Base-by-base conservation (phyloP, 2,329 filamentous ascomycete species). In the Ilyonectria sp. region DNA sequence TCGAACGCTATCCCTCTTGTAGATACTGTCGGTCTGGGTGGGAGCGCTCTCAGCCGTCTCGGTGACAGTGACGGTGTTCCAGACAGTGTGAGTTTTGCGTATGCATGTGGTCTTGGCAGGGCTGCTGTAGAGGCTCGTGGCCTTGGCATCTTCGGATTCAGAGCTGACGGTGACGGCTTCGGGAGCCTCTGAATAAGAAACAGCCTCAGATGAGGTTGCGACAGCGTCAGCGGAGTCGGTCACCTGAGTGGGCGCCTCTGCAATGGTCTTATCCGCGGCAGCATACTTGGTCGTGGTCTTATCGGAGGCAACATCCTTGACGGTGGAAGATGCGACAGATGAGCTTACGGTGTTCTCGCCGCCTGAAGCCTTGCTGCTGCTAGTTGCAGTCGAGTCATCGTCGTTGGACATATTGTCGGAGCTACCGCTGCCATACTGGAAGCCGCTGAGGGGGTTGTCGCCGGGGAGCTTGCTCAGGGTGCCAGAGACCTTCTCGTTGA, bases 381-480 rank as follows among this genome's bases (percentile, higher is more conserved):
- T 40, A 26, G 65, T 52, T 17, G 68, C 37, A 3, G 52, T 54
- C 4, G 60, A 63, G 19, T 23, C 50, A 15, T 29, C 23, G 31
- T 26, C 47, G 15, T 23, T 21, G 10, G 40, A 43, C 26, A 56
- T 60, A 26, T 56, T 55, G 26, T 29, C 44, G 7, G 65, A 56
- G 49, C 65, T 63, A 37, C 52, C 71, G 21, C 71, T 76, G 63
- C 86, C 86, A 63, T 82, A 83, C 31, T 78, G 74, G 83, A 85
- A 91, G 52, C 86, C 85, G 43, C 82, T 82, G n/a, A 90, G 75
- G 4, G 84, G 82, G 79, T 88, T 87, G 77, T 84, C 81, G 31
- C 90, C 88, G 2, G 90, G 89, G 17, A 92, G 84, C 17, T 77
- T 77, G 17, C 77, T 73, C 69, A 91, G 71, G 31, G 79, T 77